Percentiles rank a stretch among this genome's conserved stretches.
phyloP scores from a whole-genome alignment of 139 green algal species.

The Nannochloris sp. region DNA sequence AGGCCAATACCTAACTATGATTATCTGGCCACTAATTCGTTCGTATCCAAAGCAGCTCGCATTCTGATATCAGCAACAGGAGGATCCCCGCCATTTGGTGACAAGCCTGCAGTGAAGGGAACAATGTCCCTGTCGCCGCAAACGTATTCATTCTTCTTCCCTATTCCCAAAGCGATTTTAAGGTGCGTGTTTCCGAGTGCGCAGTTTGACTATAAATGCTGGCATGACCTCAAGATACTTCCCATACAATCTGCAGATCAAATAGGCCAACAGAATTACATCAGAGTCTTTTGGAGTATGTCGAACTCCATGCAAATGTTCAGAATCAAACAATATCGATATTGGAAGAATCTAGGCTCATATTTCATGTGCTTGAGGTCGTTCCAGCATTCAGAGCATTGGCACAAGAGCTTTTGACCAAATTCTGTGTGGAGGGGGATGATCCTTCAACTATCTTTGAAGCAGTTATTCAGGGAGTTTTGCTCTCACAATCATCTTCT shows the following conservation, averaged over 20 bases:
- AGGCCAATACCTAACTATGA: slow-evolving; percentile 18
- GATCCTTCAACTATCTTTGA: slow-evolving; percentile 40
- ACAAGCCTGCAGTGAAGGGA: slow-evolving; percentile 1
- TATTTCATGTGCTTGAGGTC: slow-evolving; percentile 65
- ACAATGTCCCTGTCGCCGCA: slow-evolving; percentile 33
- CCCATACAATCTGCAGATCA: slow-evolving; percentile 31
- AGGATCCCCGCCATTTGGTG: not conserved
- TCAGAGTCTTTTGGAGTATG: slow-evolving; percentile 52
- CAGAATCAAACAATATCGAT: slow-evolving; percentile 17
- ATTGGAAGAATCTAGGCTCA: slow-evolving; percentile 39
- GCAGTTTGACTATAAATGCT: not conserved
- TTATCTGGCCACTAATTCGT: slow-evolving; percentile 20
- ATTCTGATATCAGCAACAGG: slow-evolving; percentile 29
- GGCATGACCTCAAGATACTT: not conserved
- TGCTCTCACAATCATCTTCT: slow-evolving; percentile 32
- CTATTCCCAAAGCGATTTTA: slow-evolving; percentile 44
- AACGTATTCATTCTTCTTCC: slow-evolving; percentile 70
- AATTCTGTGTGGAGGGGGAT: slow-evolving; percentile 37
- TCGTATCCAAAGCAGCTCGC: slow-evolving; percentile 32
- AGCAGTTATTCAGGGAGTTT: slow-evolving; percentile 30
- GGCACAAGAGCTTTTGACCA: slow-evolving; percentile 54
- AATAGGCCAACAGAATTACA: slow-evolving; percentile 58
- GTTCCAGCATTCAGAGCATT: slow-evolving; percentile 54
- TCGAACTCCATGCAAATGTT: slow-evolving; percentile 48
- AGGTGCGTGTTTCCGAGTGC: too few species aligned